Conservation (phyloP, 306 rosid genomes). For the Prosopis cineraria region DNA sequence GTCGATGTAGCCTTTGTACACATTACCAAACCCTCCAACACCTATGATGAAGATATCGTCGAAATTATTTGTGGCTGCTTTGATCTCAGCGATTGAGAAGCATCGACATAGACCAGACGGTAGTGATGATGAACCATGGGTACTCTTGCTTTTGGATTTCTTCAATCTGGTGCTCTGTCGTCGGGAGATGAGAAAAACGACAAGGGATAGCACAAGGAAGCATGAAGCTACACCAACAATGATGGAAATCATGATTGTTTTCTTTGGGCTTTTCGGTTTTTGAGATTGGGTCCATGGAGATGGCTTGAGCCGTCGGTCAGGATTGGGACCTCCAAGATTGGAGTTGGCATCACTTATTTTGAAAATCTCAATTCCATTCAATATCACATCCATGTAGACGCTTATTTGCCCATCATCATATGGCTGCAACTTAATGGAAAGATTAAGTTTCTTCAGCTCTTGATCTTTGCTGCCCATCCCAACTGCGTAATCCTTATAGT, state of each 20-base stretch:
- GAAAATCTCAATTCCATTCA: background rate
- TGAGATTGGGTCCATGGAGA: background rate
- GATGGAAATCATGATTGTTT: background rate
- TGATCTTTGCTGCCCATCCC: background rate
- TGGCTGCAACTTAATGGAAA: background rate
- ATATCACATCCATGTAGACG: background rate
- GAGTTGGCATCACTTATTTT: background rate
- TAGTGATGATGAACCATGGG: background rate
- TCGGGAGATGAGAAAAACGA: background rate
- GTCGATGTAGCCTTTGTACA: too few species aligned
- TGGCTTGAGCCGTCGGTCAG: background rate
- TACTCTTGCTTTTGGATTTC: background rate
- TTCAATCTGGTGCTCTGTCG: background rate
- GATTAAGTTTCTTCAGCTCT: background rate
- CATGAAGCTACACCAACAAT: background rate
- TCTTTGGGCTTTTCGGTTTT: background rate
- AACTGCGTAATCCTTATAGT: slow-evolving; percentile 26
- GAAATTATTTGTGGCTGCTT: too few species aligned
- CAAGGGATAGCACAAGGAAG: background rate
- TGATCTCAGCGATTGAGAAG: background rate
- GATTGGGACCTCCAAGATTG: background rate
- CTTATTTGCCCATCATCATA: background rate
- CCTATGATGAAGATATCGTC: too few species aligned
- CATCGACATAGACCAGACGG: background rate
- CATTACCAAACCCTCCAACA: too few species aligned